Evolutionary conservation across 257 asterid genomes (phyloP), one percentile per base, ranked within the genome.

Genomic region (Solanum etuberosum): DNA sequence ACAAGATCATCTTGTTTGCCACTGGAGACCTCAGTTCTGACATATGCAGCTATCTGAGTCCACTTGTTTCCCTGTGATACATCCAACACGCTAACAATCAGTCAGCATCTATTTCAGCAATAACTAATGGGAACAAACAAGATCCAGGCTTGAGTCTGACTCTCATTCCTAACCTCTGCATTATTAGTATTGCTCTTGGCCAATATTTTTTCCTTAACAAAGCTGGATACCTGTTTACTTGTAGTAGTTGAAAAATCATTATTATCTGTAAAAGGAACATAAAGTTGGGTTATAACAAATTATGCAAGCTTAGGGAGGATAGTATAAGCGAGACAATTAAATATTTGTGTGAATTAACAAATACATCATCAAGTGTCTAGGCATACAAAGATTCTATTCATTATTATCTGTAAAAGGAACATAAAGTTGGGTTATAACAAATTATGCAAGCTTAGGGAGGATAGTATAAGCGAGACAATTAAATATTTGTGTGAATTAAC

Each of bases 111-210:
- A 13, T 78, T 78, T 78, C 63, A 78, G 84, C 8, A 43, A 14
- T 27, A 78, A 15, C 63, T 27, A 42, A 78, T 78, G 63, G 15
- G 63, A 42, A 43, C 13, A 42, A 78, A 78, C 38, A 25, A 42
- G 65, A 72, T 88, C 63, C 54, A 86, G 38, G 89, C 87, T 65
- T 85, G 34, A 85, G 37, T 27, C 46, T 21, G 34, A 63, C 73
- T 42, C 31, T 84, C 87, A 86, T 61, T 89, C 94, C 88, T 18
- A 83, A 93, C 98, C 98, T 92, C 95, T 67, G 87, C 84, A 78
- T 91, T 85, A 76, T 90, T 88, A 86, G 88, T 90, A 83, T 90
- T 88, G 63, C 83, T 84, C 68, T 88, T 91, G 73, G 92, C 77
- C 57, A 88, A 82, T 59, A 76, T 51, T 84, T 91, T 93, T 77